These are phyloP conservation scores for Pilasporangium apinafurcum DNA, from an alignment of 352 stramenopile genomes.

Conservation along the genomic window DNA sequence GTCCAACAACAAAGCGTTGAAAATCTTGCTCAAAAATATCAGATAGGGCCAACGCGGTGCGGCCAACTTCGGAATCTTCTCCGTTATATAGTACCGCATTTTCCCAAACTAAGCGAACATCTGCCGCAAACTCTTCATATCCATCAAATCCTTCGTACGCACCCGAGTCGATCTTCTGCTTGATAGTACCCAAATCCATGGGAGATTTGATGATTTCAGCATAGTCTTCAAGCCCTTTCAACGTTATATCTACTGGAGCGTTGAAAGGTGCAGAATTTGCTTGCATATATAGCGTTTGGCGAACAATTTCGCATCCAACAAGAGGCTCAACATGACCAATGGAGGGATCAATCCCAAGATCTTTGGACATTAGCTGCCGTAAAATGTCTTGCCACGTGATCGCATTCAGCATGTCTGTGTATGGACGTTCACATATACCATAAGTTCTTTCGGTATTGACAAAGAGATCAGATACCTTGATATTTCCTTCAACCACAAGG, in stretches of 20 bases:
- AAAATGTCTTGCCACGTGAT: slow-evolving; percentile 85
- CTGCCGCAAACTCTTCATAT: slow-evolving; percentile 57
- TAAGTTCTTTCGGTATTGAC: slow-evolving; percentile 66
- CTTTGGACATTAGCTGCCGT: slow-evolving; percentile 75
- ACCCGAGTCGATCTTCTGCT: slow-evolving; percentile 61
- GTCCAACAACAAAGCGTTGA: slow-evolving; percentile 56
- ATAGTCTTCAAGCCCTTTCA: slow-evolving; percentile 86
- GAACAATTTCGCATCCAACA: slow-evolving; percentile 74
- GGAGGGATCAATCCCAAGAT: slow-evolving; percentile 63
- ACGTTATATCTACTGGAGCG: slow-evolving; percentile 65
- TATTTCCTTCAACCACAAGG: slow-evolving; percentile 74
- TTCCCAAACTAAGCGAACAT: slow-evolving; percentile 83
- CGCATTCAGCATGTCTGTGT: slow-evolving; percentile 66
- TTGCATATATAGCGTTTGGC: slow-evolving; percentile 79
- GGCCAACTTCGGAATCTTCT: slow-evolving; percentile 71
- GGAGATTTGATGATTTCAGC: slow-evolving; percentile 78
- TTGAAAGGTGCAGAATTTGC: slow-evolving; percentile 79
- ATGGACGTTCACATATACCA: slow-evolving; percentile 60
- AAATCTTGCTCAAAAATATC: slow-evolving; percentile 84
- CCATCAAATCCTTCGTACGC: slow-evolving; percentile 57
- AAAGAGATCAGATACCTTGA: slow-evolving; percentile 76
- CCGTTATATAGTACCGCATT: slow-evolving; percentile 77
- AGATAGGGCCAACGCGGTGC: slow-evolving; percentile 55
- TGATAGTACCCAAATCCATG: slow-evolving; percentile 90
- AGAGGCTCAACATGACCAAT: slow-evolving; percentile 70